These are phyloP conservation scores for Colletotrichum navitas DNA, from an alignment of 2,329 filamentous ascomycete genomes.

Conservation along the genomic window DNA sequence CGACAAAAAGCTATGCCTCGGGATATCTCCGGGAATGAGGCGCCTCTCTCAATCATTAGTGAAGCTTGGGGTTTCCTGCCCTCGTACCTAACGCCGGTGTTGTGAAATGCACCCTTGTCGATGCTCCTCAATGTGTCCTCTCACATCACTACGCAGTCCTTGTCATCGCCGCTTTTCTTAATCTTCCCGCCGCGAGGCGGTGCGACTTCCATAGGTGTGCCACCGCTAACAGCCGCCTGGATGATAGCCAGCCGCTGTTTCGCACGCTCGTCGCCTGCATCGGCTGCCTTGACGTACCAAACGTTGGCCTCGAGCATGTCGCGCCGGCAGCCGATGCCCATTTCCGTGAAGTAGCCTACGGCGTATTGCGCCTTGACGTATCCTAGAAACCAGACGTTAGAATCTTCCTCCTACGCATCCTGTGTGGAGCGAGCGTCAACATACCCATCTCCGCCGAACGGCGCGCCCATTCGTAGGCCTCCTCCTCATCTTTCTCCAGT, in stretches of 20 bases:
- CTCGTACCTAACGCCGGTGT: constrained; percentile 34
- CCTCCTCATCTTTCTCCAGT: constrained; percentile 92
- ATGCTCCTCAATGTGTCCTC: not conserved
- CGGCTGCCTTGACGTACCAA: constrained; percentile 97
- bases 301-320: constrained; percentile 98
- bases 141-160: constrained; percentile 72
- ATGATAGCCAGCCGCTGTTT: constrained; percentile 90
- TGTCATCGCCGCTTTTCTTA: constrained; percentile 64
- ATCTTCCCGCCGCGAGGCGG: constrained; percentile 65
- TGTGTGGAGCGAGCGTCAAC: constrained; percentile 49
- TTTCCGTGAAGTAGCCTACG: constrained; percentile 96
- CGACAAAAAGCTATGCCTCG: constrained; percentile 7
- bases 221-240: constrained; percentile 79
- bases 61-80: constrained; percentile 30
- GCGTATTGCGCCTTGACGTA: constrained; percentile 88
- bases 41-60: constrained; percentile 38
- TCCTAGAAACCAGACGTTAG: constrained; percentile 57
- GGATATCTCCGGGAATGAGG: constrained; percentile 13
- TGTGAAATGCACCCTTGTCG: constrained; percentile 15
- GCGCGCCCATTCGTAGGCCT: constrained; percentile 96
- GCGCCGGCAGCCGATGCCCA: constrained; percentile 94
- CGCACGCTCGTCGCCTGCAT: constrained; percentile 90
- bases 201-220: constrained; percentile 68
- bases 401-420: not conserved
- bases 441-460: constrained; percentile 87